Percentiles rank a stretch among this genome's conserved stretches.
These are phyloP conservation scores for Ramaria sp. DNA, from an alignment of 768 basidiomycete genomes.

Conservation along the genomic window DNA sequence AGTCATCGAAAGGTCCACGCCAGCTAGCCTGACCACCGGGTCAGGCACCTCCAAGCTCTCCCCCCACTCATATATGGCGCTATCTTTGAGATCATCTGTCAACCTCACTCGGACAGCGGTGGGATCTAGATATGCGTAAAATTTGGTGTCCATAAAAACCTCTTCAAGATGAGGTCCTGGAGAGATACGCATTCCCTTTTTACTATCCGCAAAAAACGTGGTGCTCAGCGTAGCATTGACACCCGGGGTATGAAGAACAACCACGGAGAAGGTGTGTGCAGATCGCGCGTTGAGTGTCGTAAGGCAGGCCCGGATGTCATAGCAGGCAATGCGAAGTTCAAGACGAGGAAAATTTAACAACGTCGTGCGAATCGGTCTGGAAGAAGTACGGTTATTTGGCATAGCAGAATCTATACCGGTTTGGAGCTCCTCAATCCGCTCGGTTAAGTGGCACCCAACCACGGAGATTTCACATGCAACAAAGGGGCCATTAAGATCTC, in stretches of 20 bases:
- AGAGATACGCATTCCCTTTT: background rate
- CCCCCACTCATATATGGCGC: background rate
- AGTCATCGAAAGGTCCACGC: constrained; percentile 16
- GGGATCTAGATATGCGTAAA: background rate
- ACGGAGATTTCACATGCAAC: background rate
- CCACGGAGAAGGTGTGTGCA: background rate
- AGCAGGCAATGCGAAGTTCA: background rate
- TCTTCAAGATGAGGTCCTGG: background rate
- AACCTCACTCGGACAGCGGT: background rate
- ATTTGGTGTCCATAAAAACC: background rate
- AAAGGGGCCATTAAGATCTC: background rate
- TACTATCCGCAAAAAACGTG: background rate
- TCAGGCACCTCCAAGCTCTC: background rate
- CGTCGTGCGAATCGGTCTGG: background rate
- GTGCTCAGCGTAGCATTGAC: background rate
- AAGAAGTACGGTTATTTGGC: background rate
- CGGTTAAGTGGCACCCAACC: background rate
- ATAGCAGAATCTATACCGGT: background rate
- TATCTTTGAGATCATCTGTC: background rate
- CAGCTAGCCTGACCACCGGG: background rate
- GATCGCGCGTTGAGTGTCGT: background rate
- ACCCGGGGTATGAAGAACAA: background rate
- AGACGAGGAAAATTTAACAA: background rate
- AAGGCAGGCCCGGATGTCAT: background rate
- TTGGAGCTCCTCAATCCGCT: background rate